Evolutionary conservation across 2,329 filamentous ascomycete species (phyloP).

Genomic region (Juglanconis oblonga): DNA sequence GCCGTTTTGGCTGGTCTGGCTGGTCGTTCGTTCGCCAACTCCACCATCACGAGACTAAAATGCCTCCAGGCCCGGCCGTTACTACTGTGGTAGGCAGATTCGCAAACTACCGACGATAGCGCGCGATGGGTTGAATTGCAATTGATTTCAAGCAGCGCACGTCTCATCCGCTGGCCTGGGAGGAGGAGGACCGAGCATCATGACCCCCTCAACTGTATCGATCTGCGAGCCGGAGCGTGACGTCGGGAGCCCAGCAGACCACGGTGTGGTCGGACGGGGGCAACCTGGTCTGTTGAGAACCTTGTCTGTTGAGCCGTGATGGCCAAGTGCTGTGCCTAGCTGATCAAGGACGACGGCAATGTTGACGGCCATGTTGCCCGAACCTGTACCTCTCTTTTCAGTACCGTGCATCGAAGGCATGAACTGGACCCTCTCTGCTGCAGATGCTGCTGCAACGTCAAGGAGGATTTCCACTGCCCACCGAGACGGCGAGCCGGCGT

Average conservation of each 20-base stretch:
- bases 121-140: background rate
- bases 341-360: background rate
- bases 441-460: slow-evolving; percentile 12
- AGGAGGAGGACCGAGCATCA: slow-evolving; percentile 8
- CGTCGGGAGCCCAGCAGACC: background rate
- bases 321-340: too few relatives aligned
- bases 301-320: too few relatives aligned
- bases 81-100: too few relatives aligned
- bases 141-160: slow-evolving; percentile 8
- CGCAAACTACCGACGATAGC: background rate
- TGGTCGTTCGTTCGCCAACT: background rate
- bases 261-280: background rate
- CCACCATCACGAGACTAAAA: slow-evolving; percentile 9
- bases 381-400: background rate
- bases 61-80: background rate
- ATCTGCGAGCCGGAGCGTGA: slow-evolving; percentile 9
- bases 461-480: slow-evolving; percentile 3
- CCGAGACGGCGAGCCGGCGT: background rate
- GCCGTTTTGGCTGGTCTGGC: slow-evolving; percentile 12
- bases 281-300: slow-evolving; percentile 8
- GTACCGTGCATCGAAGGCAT: slow-evolving; percentile 16
- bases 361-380: background rate
- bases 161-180: slow-evolving; percentile 14
- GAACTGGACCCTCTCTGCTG: slow-evolving; percentile 10
- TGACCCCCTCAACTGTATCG: background rate